Conservation (phyloP, 2,329 filamentous ascomycete species). For the Paramyrothecium sp. region DNA sequence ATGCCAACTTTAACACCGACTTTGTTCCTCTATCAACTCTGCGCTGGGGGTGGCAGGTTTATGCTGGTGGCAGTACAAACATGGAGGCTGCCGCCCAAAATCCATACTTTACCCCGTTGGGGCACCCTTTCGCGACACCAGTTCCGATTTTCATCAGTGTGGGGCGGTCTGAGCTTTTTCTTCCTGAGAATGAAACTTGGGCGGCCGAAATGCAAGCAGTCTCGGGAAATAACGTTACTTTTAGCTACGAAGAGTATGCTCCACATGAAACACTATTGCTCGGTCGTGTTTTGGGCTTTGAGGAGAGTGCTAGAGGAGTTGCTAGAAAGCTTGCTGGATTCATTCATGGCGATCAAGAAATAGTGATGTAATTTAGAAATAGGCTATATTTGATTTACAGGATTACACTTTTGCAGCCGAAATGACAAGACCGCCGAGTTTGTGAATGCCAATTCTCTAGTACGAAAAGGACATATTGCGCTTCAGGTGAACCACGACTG, state of each 20-base stretch:
- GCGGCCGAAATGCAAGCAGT: not conserved
- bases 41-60: not conserved
- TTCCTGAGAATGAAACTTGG: not conserved
- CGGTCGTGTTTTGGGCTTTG: not conserved
- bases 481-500: too few relatives aligned
- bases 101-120: not conserved
- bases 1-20: not conserved
- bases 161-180: not conserved
- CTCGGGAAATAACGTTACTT: not conserved
- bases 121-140: not conserved
- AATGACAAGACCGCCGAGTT: too few relatives aligned
- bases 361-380: too few relatives aligned
- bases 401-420: too few relatives aligned
- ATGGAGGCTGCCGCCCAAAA: not conserved
- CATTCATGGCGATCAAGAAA: too few relatives aligned
- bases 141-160: not conserved
- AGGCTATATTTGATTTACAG: too few relatives aligned
- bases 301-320: not conserved
- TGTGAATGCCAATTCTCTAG: too few relatives aligned
- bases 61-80: not conserved
- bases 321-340: not conserved
- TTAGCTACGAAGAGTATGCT: not conserved
- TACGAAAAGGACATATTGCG: too few relatives aligned
- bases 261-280: not conserved
- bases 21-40: not conserved